Percentiles rank a stretch among this genome's conserved stretches.
Conservation (phyloP, 345 rosid species). For the Citrus inodora region DNA sequence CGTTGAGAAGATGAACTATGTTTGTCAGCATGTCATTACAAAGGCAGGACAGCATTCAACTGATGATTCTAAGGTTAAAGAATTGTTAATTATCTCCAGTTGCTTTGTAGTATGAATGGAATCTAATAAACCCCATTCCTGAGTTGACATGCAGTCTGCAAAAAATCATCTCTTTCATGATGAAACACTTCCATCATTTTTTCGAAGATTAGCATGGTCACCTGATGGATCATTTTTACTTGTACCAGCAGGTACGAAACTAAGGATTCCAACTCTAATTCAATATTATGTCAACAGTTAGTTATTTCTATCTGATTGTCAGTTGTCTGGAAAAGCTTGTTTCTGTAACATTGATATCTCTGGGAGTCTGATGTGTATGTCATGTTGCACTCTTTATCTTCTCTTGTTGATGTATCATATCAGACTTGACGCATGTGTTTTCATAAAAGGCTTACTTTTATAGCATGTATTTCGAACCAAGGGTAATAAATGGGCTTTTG, state of each 20-base stretch:
- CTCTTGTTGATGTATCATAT: not conserved
- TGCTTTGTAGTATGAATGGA: conserved; percentile 6
- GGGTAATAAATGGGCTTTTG: not conserved
- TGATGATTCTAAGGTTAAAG: conserved; percentile 67
- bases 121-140: conserved; percentile 2
- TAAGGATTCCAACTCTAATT: not conserved
- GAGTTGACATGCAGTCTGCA: conserved; percentile 38
- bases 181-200: conserved; percentile 93
- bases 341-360: not conserved
- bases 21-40: conserved; percentile 74
- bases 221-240: conserved; percentile 97
- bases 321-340: not conserved
- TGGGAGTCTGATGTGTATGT: not conserved
- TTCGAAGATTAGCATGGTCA: conserved; percentile 97
- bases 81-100: conserved; percentile 9
- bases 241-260: conserved; percentile 70
- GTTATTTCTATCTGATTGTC: not conserved
- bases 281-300: not conserved
- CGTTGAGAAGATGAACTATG: conserved; percentile 57
- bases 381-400: not conserved
- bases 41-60: conserved; percentile 66
- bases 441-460: not conserved
- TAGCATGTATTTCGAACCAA: not conserved
- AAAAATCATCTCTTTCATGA: conserved; percentile 89
- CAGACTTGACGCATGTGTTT: not conserved